These are phyloP conservation scores for Tolypocladium pustulatum DNA, from an alignment of 2,329 filamentous ascomycete genomes.

Conservation along the genomic window DNA sequence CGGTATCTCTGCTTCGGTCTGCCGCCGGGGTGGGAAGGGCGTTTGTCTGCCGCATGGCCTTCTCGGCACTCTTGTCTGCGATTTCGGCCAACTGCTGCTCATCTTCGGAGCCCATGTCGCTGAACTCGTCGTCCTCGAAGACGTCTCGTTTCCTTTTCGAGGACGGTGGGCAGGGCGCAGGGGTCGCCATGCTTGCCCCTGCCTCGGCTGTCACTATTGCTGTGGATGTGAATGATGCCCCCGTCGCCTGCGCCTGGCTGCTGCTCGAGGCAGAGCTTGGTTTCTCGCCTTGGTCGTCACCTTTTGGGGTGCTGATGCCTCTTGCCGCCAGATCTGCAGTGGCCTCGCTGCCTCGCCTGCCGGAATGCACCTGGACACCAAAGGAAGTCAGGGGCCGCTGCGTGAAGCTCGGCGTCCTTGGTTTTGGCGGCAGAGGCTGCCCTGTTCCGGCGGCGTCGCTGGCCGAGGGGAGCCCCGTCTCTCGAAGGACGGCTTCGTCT, in stretches of 20 bases:
- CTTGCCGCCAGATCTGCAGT: not conserved
- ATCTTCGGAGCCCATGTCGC: slow-evolving; percentile 26
- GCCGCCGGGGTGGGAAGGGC: slow-evolving; percentile 16
- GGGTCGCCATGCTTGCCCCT: not conserved
- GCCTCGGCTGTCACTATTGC: not conserved
- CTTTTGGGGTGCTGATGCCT: not conserved
- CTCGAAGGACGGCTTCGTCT: slow-evolving; percentile 23
- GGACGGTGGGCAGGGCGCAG: slow-evolving; percentile 1
- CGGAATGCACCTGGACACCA: slow-evolving; percentile 15
- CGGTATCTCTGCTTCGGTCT: slow-evolving; percentile 9
- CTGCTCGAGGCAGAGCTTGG: not conserved
- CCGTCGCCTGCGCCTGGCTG: not conserved
- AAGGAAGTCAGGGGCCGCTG: slow-evolving; percentile 17
- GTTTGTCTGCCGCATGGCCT: slow-evolving; percentile 4
- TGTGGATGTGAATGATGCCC: not conserved
- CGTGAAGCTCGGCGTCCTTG: slow-evolving; percentile 16
- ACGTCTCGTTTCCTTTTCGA: slow-evolving; percentile 19
- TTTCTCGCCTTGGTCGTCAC: not conserved
- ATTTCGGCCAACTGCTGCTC: slow-evolving; percentile 25
- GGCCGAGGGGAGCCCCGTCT: slow-evolving; percentile 12
- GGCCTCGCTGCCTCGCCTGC: slow-evolving; percentile 4
- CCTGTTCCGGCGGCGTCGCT: not conserved
- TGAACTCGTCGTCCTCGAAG: slow-evolving; percentile 15
- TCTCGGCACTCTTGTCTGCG: slow-evolving; percentile 23
- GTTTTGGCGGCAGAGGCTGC: slow-evolving; percentile 4